phyloP scores from a whole-genome alignment of 2,329 filamentous ascomycete species.

The Fusarium humuli region DNA sequence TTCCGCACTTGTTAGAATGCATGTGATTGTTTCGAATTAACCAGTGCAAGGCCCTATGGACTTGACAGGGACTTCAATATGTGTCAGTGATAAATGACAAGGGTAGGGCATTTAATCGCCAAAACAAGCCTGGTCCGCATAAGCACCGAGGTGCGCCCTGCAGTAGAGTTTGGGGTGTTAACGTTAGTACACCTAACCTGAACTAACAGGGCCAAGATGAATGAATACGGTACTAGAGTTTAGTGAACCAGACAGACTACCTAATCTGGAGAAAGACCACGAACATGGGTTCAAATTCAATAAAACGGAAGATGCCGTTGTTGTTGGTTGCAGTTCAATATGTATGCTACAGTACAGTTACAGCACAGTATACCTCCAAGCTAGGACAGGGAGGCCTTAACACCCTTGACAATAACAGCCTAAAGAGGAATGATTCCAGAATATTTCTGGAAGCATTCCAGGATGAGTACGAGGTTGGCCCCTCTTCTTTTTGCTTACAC shows the following conservation, averaged over 20 bases:
- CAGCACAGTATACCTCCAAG: constrained; percentile 16
- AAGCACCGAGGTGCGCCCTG: constrained; percentile 45
- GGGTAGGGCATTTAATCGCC: constrained; percentile 8
- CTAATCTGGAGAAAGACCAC: constrained; percentile 3
- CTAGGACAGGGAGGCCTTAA: neutral
- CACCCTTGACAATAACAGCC: constrained; percentile 19
- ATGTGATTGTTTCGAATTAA: constrained; percentile 36
- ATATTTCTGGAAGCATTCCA: constrained; percentile 42
- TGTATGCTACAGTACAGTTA: neutral
- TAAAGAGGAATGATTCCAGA: constrained; percentile 42
- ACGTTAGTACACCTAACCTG: neutral
- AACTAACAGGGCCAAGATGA: neutral
- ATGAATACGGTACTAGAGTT: neutral
- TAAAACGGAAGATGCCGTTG: neutral
- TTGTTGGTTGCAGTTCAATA: neutral
- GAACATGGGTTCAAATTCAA: neutral
- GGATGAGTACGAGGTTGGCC: constrained; percentile 18
- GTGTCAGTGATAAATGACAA: constrained; percentile 33
- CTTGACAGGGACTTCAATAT: neutral
- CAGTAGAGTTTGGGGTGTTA: neutral
- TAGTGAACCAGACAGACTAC: neutral
- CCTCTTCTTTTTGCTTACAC: neutral
- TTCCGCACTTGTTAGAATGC: constrained; percentile 16
- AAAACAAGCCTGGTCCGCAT: constrained; percentile 38
- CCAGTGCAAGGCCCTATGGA: neutral